phyloP scores from a whole-genome alignment of 1,139 yeast species.

The Yamadazyma trypodendri region DNA sequence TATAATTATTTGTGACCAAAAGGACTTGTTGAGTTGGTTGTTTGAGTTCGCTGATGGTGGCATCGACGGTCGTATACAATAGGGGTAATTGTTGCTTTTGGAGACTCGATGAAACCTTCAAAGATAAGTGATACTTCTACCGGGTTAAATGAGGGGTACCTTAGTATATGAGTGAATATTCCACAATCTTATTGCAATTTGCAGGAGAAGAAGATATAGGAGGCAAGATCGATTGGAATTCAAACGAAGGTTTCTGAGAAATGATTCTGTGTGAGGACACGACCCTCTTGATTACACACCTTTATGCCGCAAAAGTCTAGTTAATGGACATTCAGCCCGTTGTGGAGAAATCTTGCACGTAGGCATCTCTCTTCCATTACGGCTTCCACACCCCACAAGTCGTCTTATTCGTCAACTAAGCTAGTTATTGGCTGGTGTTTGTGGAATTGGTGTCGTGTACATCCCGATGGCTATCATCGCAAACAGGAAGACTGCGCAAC shows the following conservation, averaged over 20 bases:
- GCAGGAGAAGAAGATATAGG: background rate
- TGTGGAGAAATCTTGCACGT: too few species aligned
- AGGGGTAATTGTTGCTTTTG: background rate
- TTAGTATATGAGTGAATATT: background rate
- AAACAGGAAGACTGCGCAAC: constrained; percentile 1
- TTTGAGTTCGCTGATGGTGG: background rate
- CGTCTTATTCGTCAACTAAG: too few species aligned
- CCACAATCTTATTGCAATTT: background rate
- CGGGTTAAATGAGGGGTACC: too few species aligned
- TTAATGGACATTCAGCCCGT: too few species aligned
- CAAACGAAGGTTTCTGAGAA: background rate
- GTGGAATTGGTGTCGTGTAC: constrained; percentile 1
- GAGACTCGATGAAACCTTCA: too few species aligned
- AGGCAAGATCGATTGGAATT: constrained; percentile 1
- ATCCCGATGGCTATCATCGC: background rate
- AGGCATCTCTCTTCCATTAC: too few species aligned
- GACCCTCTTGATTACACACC: too few species aligned
- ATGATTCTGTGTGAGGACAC: background rate
- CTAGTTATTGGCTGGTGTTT: too few species aligned
- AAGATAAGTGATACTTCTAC: too few species aligned
- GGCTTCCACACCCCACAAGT: too few species aligned
- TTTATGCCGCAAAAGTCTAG: too few species aligned
- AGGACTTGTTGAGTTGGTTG: constrained; percentile 1
- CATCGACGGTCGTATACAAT: background rate
- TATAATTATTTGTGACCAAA: constrained; percentile 8